Percentiles rank a stretch among this genome's conserved stretches.
These are phyloP conservation scores for Stemphylium beticola DNA, from an alignment of 2,329 filamentous ascomycete species.

Conservation along the genomic window DNA sequence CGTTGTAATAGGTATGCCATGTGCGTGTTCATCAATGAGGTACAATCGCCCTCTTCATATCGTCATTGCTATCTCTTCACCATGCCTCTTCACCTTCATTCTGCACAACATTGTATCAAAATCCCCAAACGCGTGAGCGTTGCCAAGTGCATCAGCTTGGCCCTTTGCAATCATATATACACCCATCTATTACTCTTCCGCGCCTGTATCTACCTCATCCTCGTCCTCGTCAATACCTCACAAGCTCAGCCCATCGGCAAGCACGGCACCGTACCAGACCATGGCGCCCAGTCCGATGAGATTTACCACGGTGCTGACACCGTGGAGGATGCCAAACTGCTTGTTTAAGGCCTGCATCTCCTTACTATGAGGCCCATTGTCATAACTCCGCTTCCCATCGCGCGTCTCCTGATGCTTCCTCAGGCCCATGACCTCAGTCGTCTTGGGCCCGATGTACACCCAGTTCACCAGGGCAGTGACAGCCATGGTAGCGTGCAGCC, in stretches of 20 bases:
- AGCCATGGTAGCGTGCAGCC: constrained; percentile 73
- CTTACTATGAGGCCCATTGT: constrained; percentile 77
- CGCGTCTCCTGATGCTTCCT: constrained; percentile 83
- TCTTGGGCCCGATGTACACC: constrained; percentile 74
- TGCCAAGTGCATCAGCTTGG: background rate
- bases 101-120: background rate
- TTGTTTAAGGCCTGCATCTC: constrained; percentile 71
- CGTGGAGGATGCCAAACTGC: constrained; percentile 77
- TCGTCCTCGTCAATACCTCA: background rate
- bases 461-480: constrained; percentile 75
- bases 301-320: constrained; percentile 80
- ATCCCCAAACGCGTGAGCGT: too few species aligned
- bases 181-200: background rate
- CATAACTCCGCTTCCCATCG: constrained; percentile 87
- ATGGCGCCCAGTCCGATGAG: constrained; percentile 72
- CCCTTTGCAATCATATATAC: background rate
- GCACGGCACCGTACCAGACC: constrained; percentile 76
- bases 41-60: background rate
- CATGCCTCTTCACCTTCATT: background rate
- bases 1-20: background rate
- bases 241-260: constrained; percentile 55
- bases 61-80: background rate
- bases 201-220: too few species aligned
- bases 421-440: constrained; percentile 74
- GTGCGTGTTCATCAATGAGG: constrained; percentile 2